Evolutionary conservation across 78 protist genomes (phyloP).

Genomic region (Polysphondylium violaceum): DNA sequence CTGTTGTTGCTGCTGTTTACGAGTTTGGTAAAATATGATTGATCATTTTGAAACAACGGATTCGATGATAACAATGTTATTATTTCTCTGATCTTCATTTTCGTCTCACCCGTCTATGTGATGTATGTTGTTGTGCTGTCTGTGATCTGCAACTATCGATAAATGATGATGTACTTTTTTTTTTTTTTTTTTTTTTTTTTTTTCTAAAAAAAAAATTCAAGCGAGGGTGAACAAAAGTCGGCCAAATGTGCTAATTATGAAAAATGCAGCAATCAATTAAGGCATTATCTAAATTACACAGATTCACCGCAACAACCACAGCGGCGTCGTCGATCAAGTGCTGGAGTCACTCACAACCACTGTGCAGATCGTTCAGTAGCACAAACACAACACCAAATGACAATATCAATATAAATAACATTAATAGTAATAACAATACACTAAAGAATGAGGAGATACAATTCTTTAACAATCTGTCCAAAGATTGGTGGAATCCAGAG

Average conservation of each 20-base stretch:
- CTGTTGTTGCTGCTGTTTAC: background rate
- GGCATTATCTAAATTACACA: no score
- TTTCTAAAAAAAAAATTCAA: background rate
- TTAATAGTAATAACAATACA: background rate
- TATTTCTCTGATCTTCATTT: slow-evolving; percentile 28
- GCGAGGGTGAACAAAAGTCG: background rate
- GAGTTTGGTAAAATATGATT: background rate
- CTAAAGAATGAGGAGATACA: slow-evolving; percentile 46
- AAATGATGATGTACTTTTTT: no score
- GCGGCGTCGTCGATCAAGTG: no score
- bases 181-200: background rate
- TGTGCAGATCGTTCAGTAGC: no score
- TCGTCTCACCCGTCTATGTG: background rate
- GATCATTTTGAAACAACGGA: slow-evolving; percentile 24
- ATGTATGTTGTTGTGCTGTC: no score
- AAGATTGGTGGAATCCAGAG: slow-evolving; percentile 75
- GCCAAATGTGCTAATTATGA: no score
- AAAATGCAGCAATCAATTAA: no score
- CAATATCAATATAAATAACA: background rate
- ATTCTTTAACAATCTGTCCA: slow-evolving; percentile 45
- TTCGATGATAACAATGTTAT: slow-evolving; percentile 7
- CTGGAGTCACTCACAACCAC: no score
- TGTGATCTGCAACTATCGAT: no score
- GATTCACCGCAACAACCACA: no score
- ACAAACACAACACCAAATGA: no score